Evolutionary conservation across 148 eudicot species (phyloP).

Genomic region (Nepenthes gracilis): DNA sequence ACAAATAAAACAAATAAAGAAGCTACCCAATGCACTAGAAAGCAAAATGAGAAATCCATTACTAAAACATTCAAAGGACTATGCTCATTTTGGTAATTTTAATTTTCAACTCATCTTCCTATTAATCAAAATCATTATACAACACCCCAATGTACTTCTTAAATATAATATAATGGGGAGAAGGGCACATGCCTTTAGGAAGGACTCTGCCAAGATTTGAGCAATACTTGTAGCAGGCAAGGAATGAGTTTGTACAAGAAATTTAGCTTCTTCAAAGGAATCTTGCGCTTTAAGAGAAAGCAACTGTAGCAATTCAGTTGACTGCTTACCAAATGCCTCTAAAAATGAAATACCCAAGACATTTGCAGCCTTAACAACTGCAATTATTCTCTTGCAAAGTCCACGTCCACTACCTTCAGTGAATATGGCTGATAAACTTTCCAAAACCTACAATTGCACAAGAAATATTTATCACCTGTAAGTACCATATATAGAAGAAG

Average conservation of each 20-base stretch:
- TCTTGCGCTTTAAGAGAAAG: conserved; percentile 98
- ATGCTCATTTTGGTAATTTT: too few relatives aligned
- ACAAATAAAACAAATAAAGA: too few relatives aligned
- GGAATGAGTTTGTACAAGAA: conserved; percentile 71
- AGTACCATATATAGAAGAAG: not conserved
- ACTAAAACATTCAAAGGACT: too few relatives aligned
- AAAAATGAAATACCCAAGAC: conserved; percentile 63
- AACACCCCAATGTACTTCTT: too few relatives aligned
- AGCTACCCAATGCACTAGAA: too few relatives aligned
- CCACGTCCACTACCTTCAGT: conserved; percentile 83
- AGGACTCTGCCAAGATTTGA: conserved; percentile 90
- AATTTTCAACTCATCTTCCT: too few relatives aligned
- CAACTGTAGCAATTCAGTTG: conserved; percentile 76
- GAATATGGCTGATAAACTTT: conserved; percentile 43
- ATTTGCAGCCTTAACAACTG: conserved; percentile 89
- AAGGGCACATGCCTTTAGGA: conserved; percentile 50
- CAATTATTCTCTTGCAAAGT: conserved; percentile 72
- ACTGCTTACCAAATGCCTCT: conserved; percentile 90
- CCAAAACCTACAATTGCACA: conserved; percentile 45
- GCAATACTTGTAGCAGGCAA: conserved; percentile 86
- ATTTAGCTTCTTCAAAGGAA: conserved; percentile 83
- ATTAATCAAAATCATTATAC: too few relatives aligned
- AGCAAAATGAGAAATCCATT: too few relatives aligned
- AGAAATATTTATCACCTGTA: not conserved
- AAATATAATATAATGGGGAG: not conserved